These are phyloP conservation scores for Physcomitrellopsis africana DNA, from an alignment of 225 moss, liverwort and hornwort species.

Conservation along the genomic window DNA sequence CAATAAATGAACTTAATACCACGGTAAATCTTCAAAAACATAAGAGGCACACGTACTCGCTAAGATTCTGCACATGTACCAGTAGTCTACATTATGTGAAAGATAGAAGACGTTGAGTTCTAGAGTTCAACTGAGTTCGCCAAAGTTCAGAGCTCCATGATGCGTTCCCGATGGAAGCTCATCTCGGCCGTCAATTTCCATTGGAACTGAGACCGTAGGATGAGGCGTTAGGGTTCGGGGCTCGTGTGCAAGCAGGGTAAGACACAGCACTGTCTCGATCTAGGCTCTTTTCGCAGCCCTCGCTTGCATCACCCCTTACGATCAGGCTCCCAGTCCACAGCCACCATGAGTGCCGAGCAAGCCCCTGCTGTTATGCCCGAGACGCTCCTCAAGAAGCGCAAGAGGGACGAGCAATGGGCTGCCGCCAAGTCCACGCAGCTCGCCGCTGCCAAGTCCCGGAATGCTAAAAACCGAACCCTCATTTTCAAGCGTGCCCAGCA, in stretches of 20 bases:
- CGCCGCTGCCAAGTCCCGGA: slow-evolving; percentile 47
- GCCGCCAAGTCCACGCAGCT: slow-evolving; percentile 47
- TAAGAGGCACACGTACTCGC: no score
- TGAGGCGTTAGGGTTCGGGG: slow-evolving; percentile 34
- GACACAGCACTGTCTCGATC: accelerated
- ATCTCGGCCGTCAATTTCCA: slow-evolving; percentile 20
- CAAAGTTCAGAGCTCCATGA: no score
- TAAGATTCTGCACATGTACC: no score
- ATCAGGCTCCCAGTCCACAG: not conserved
- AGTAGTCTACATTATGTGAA: no score
- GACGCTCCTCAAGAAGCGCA: slow-evolving; percentile 77
- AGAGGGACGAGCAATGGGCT: slow-evolving; percentile 72
- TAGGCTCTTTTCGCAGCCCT: not conserved
- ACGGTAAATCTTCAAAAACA: no score
- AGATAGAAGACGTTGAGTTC: no score
- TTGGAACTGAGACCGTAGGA: slow-evolving; percentile 11
- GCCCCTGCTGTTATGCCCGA: slow-evolving; percentile 62
- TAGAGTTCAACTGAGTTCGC: no score
- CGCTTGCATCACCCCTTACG: not conserved
- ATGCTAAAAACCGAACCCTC: slow-evolving; percentile 60
- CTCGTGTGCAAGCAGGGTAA: not conserved
- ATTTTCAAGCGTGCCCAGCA: slow-evolving; percentile 82
- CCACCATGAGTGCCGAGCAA: slow-evolving; percentile 48
- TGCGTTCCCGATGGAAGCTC: not conserved
- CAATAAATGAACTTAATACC: no score